Evolutionary conservation across 371 early-diverging fungal genomes (phyloP).

Genomic region (Apophysomyces elegans): DNA sequence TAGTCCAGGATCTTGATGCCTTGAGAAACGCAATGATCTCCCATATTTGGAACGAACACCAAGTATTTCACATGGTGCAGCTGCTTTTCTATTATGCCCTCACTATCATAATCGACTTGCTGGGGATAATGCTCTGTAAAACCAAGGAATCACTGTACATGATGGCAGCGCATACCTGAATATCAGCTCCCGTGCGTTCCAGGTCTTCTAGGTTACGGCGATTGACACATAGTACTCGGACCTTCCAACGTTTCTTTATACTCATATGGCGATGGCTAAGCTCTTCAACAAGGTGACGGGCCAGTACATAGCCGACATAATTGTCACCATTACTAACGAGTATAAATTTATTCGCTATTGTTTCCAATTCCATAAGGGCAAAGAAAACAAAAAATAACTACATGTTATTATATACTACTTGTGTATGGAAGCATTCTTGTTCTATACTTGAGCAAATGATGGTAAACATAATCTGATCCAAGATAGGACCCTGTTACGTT

Average conservation of each 20-base stretch:
- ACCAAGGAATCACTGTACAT: neutral
- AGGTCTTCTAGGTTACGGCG: neutral
- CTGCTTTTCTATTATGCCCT: neutral
- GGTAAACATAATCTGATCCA: too few relatives aligned
- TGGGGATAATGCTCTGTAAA: neutral
- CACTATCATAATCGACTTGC: constrained; percentile 20
- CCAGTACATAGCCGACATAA: constrained; percentile 21
- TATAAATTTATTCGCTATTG: too few relatives aligned
- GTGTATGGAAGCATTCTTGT: too few relatives aligned
- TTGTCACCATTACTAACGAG: constrained; percentile 1
- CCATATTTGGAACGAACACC: constrained; percentile 12
- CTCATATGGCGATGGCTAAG: constrained; percentile 10
- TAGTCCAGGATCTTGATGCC: constrained; percentile 12
- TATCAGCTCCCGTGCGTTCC: constrained; percentile 17
- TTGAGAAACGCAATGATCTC: neutral
- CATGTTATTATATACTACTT: too few relatives aligned
- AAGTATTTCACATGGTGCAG: constrained; percentile 22
- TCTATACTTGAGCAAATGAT: too few relatives aligned
- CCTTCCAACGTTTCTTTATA: constrained; percentile 23
- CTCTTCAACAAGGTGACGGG: constrained; percentile 12
- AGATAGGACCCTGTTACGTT: too few relatives aligned
- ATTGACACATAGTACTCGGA: constrained; percentile 16
- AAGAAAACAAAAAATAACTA: too few relatives aligned
- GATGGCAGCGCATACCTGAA: constrained; percentile 9
- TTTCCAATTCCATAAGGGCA: too few relatives aligned